phyloP scores from a whole-genome alignment of 1,284 basidiomycete genomes.

The Ganoderma lingzhi region DNA sequence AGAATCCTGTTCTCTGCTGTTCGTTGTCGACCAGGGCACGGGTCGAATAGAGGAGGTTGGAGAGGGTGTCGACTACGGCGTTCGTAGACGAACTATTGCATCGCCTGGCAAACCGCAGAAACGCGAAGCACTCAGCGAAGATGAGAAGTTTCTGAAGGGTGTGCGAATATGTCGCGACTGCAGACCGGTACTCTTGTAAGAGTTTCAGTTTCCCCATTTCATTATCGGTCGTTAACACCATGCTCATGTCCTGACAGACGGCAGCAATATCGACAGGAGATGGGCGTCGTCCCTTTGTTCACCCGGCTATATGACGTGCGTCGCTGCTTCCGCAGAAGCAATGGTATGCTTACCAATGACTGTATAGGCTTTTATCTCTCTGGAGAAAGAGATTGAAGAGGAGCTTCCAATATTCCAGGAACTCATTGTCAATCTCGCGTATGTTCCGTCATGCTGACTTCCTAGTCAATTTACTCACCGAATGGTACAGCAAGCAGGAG shows the following conservation, averaged over 20 bases:
- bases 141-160: slow-evolving; percentile 84
- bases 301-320: slow-evolving; percentile 75
- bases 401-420: slow-evolving; percentile 78
- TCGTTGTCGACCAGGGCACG: slow-evolving; percentile 81
- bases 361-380: slow-evolving; percentile 67
- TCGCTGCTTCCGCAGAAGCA: background rate
- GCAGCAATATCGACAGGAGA: slow-evolving; percentile 82
- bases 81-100: slow-evolving; percentile 53
- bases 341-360: background rate
- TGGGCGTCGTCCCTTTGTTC: slow-evolving; percentile 68
- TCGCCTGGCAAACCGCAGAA: slow-evolving; percentile 38
- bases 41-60: slow-evolving; percentile 85
- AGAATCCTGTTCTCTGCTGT: slow-evolving; percentile 78
- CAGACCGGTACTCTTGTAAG: slow-evolving; percentile 76
- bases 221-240: background rate
- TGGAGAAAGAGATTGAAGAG: slow-evolving; percentile 83
- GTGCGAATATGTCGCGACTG: slow-evolving; percentile 88
- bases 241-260: slow-evolving; percentile 54
- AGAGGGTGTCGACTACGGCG: slow-evolving; percentile 89
- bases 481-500: slow-evolving; percentile 59
- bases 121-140: slow-evolving; percentile 59
- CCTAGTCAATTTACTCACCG: background rate
- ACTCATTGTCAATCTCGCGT: slow-evolving; percentile 64
- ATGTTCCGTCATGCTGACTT: slow-evolving; percentile 32
- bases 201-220: background rate